Evolutionary conservation across 2,329 filamentous ascomycete species (phyloP).

Genomic region (Stachybotrys chlorohalonatus): DNA sequence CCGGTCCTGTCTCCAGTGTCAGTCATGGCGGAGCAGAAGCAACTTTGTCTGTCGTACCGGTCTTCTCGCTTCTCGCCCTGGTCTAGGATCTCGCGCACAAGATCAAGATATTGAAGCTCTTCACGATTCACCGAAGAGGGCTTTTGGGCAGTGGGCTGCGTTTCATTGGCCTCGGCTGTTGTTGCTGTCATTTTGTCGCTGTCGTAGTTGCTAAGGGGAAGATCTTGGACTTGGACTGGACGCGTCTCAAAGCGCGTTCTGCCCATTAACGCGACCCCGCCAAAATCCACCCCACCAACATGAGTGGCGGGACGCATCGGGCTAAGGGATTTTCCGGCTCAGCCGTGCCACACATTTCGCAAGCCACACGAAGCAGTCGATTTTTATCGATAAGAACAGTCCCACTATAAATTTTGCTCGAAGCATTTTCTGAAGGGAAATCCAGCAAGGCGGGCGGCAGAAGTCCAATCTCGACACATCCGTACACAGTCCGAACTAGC

Average conservation of each 20-base stretch:
- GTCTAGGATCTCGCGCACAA: constrained; percentile 76
- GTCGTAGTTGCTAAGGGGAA: too few species aligned
- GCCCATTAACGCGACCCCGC: background rate
- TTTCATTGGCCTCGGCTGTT: background rate
- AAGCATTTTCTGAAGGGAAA: background rate
- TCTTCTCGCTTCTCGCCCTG: constrained; percentile 84
- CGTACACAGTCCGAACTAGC: background rate
- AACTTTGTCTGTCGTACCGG: constrained; percentile 39
- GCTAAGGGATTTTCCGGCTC: background rate
- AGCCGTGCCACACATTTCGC: background rate
- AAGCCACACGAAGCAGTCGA: background rate
- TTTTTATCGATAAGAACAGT: too few species aligned
- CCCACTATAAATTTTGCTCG: too few species aligned
- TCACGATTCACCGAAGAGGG: constrained; percentile 47
- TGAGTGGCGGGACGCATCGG: background rate
- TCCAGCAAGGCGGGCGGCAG: background rate
- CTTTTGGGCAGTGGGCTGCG: background rate
- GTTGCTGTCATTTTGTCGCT: background rate
- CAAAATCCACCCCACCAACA: background rate
- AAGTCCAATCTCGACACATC: background rate
- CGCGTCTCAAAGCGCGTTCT: background rate
- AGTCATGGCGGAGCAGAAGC: background rate
- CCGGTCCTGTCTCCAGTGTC: constrained; percentile 56
- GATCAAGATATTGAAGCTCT: constrained; percentile 87
- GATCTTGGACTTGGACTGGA: constrained; percentile 4